phyloP scores from a whole-genome alignment of 148 eudicot genomes.

The Selenicereus undatus region DNA sequence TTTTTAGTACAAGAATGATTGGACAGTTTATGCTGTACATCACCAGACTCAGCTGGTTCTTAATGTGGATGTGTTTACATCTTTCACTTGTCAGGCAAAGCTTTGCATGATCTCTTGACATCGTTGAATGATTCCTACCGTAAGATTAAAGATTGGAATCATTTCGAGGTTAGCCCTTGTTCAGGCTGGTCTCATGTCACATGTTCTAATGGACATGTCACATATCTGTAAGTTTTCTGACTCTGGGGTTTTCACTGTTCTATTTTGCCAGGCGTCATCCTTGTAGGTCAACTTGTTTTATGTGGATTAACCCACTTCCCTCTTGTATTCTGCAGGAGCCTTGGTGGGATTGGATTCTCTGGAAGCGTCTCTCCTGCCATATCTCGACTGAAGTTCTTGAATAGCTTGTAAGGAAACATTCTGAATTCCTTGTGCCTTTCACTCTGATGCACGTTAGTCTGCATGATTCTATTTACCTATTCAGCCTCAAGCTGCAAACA shows the following conservation, averaged over 20 bases:
- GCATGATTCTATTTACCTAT: neutral
- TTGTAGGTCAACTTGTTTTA: neutral
- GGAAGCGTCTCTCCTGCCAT: constrained; percentile 79
- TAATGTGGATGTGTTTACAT: constrained; percentile 11
- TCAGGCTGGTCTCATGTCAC: constrained; percentile 82
- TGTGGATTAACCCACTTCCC: neutral
- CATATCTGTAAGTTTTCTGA: constrained; percentile 56
- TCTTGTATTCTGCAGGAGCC: constrained; percentile 51
- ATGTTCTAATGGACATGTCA: constrained; percentile 70
- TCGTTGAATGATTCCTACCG: constrained; percentile 57
- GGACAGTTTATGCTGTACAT: neutral
- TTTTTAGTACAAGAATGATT: neutral
- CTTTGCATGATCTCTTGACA: constrained; percentile 49
- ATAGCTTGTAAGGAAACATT: constrained; percentile 59
- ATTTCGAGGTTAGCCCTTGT: constrained; percentile 70
- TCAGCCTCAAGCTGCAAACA: neutral
- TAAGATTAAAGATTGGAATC: constrained; percentile 61
- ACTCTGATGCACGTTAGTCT: neutral
- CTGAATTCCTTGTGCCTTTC: neutral
- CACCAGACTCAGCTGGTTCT: neutral
- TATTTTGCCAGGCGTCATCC: neutral
- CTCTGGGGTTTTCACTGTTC: neutral
- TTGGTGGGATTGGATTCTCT: constrained; percentile 69
- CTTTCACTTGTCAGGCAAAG: constrained; percentile 55
- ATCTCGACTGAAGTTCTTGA: constrained; percentile 64